Base-by-base conservation (phyloP, 2,329 filamentous ascomycete genomes). In the Salinomyces thailandicus region DNA sequence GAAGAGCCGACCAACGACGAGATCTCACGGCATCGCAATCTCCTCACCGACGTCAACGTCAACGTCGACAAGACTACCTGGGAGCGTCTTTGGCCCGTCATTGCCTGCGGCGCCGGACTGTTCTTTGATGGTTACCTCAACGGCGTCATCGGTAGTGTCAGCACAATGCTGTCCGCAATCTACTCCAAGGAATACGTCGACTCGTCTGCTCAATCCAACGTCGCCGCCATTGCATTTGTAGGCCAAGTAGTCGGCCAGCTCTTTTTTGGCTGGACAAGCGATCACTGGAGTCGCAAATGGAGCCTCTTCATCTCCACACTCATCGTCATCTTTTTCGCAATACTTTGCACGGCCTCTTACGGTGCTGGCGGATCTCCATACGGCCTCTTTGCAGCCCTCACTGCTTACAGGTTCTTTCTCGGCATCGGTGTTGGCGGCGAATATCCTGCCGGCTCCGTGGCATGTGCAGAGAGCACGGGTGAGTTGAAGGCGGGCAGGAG, bases 101-200 rank as follows among this genome's bases (percentile, higher is more conserved):
- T 94, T 49, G 86, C 86, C 29, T 93, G 85, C 54, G 87, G 87
- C 46, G 83, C 86, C 35, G 87, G 87, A 52, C 70, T 94, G 2
- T 94, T 94, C 62, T 86, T 81, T 16, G 87, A 94, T 59, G 87
- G 87, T 12, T 94, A 94, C 59, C 75, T 94, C 55, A 93, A 93
- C 62, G 85, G 84, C 53, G 81, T 93, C 45, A 94, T 94, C 49
- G 85, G 87, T 5, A 83, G 81, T 3, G 86, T 94, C 39, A 83
- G 80, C 50, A 93, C 85, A 1, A 76, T 86, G 40, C 72, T 94
- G 5, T 60, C 57, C 14, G 62, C 58, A 0, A 70, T 93, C 49
- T 94, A 94, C 54, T 72, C 72, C 27, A 62, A 69, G 1, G 60
- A 72, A n/a, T 95, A 86, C 61, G 68, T 58, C n/a, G 63, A 66